phyloP scores from a whole-genome alignment of 768 basidiomycete species.

The Suillus decipiens region DNA sequence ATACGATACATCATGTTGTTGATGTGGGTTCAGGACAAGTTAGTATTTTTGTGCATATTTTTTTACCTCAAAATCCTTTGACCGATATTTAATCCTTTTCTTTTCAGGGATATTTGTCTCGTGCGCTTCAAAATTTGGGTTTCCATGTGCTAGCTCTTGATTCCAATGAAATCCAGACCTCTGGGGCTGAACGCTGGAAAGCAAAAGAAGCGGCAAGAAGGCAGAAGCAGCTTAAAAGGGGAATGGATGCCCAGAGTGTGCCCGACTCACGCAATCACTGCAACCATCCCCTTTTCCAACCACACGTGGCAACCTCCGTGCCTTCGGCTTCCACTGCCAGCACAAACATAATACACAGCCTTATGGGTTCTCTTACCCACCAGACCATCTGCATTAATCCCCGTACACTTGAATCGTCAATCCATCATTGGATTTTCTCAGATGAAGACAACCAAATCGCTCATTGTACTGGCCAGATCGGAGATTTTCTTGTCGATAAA shows the following conservation, averaged over 20 bases:
- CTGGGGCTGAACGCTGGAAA: slow-evolving; percentile 55
- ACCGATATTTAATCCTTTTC: slow-evolving; percentile 6
- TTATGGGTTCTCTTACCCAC: slow-evolving; percentile 49
- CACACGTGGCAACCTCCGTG: slow-evolving; percentile 4
- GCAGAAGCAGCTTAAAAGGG: slow-evolving; percentile 16
- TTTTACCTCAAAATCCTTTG: background rate
- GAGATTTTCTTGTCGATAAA: background rate
- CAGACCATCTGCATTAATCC: slow-evolving; percentile 57
- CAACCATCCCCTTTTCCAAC: background rate
- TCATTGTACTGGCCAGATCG: background rate
- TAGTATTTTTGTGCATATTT: slow-evolving; percentile 13
- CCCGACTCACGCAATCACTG: background rate
- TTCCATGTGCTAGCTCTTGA: slow-evolving; percentile 69
- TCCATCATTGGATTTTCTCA: slow-evolving; percentile 53
- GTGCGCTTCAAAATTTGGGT: slow-evolving; percentile 39
- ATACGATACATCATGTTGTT: slow-evolving; percentile 48
- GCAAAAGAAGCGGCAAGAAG: slow-evolving; percentile 23
- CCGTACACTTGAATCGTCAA: slow-evolving; percentile 42
- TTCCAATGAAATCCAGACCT: slow-evolving; percentile 55
- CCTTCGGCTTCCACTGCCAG: slow-evolving; percentile 2
- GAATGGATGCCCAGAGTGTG: slow-evolving; percentile 6
- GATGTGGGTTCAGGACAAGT: slow-evolving; percentile 79
- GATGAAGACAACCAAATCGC: slow-evolving; percentile 1
- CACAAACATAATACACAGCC: background rate
- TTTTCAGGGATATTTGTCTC: slow-evolving; percentile 62